Base-by-base conservation (phyloP, 2,329 filamentous ascomycete genomes). In the Talaromyces amestolkiae region DNA sequence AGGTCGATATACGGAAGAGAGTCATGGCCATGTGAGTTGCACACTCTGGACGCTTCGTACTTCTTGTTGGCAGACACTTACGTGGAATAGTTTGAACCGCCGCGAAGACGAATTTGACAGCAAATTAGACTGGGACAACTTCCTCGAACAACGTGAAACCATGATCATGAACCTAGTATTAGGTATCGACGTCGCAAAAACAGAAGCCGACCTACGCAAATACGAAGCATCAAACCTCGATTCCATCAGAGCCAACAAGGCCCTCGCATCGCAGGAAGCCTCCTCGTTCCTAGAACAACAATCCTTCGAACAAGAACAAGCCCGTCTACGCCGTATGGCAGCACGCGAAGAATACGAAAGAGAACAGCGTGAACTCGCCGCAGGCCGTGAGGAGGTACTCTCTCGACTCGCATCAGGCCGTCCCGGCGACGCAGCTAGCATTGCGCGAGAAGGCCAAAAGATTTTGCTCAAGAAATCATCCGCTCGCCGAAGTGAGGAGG, bases 91-190 rank as follows among this genome's bases (percentile, higher is more conserved):
- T 24, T 94, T 98, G 78, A 97, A 98, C 80, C 90, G 92, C 72
- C 84, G 87, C 19, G 90, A 97, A 79, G 91, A 95, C 68, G 95
- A 99, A 76, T 99, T 99, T 73, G 91, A 96, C 77, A 88, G 86
- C 1, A 84, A 97, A 66, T 82, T 86, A 51, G 90, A 89, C 74
- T 99, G 89, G 82, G 97, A 99, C 79, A 89, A 97, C 77, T 97
- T 98, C 80, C 87, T 99, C 13, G 92, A 98, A 78, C 89, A 91
- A 74, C 92, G 97, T 45, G 95, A 99, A 81, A 88, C 90, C 69
- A 86, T 97, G 68, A 93, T 93, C 1, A 93, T 93, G 79, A 94
- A 97, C 74, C 84, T 99, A 10, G 89, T 97, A 62, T 84, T 88
- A 69, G 88, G 89, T 49, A 84, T 82, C 51, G 88, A 93, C 66